Conservation (phyloP, 352 stramenopile genomes). For the Phytophthora palmivora region DNA sequence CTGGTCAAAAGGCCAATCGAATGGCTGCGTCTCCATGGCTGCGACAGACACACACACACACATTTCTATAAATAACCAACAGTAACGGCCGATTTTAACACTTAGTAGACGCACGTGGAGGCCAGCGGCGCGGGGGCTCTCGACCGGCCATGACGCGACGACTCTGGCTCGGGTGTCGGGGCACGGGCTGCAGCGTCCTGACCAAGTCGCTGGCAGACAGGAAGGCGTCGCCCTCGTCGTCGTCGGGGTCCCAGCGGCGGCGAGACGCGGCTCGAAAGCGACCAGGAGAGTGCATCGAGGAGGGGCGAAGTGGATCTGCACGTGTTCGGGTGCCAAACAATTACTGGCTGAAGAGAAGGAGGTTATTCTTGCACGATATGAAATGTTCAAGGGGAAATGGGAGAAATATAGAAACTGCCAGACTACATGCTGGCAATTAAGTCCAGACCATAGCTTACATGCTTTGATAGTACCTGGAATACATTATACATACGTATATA, state of each 20-base stretch:
- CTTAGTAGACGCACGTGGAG: constrained; percentile 16
- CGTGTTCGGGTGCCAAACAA: constrained; percentile 3
- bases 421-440: too few species aligned
- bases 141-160: constrained; percentile 15
- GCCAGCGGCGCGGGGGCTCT: constrained; percentile 15
- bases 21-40: constrained; percentile 26
- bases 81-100: not conserved
- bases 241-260: constrained; percentile 23
- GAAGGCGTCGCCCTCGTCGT: constrained; percentile 30
- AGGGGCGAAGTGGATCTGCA: constrained; percentile 8
- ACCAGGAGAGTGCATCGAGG: constrained; percentile 25
- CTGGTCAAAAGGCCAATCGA: constrained; percentile 38
- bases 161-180: constrained; percentile 6
- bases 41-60: constrained; percentile 3
- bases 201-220: constrained; percentile 42
- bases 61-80: not conserved
- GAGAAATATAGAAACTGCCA: constrained; percentile 10
- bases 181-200: constrained; percentile 40
- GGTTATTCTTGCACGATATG: constrained; percentile 24
- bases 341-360: constrained; percentile 14
- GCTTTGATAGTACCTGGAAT: too few species aligned
- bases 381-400: not conserved
- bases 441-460: too few species aligned
- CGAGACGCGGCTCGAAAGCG: constrained; percentile 25
- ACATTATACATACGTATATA: too few species aligned